Evolutionary conservation across 306 rosid genomes (phyloP).

Genomic region (Quercus suber): DNA sequence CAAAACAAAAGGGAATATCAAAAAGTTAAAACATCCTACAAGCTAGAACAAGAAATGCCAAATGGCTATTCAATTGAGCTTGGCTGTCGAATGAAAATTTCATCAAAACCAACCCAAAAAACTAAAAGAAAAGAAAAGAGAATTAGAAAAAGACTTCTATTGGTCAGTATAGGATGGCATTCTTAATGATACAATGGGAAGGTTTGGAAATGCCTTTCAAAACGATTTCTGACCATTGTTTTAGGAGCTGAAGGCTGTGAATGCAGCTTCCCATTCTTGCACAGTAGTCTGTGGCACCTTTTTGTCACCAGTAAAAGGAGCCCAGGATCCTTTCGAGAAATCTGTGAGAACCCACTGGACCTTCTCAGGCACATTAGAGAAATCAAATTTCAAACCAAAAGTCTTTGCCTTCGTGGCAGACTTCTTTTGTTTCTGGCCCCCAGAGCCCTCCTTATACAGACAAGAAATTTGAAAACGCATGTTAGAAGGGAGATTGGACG

Average conservation of each 20-base stretch:
- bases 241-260: conserved; percentile 26
- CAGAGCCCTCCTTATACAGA: conserved; percentile 24
- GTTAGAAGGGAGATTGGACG: neutral
- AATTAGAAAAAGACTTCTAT: neutral
- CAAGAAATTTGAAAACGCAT: neutral
- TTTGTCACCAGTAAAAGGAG: conserved; percentile 35
- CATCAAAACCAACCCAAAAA: neutral
- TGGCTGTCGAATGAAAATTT: conserved; percentile 2
- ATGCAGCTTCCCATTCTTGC: conserved; percentile 49
- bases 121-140: neutral
- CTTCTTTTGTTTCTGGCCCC: conserved; percentile 32
- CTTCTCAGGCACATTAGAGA: conserved; percentile 39
- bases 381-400: conserved; percentile 36
- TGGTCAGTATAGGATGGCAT: conserved; percentile 16
- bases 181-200: conserved; percentile 1
- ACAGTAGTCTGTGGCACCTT: conserved; percentile 32
- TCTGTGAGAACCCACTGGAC: conserved; percentile 58
- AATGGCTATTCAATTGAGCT: conserved; percentile 4
- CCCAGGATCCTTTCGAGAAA: conserved; percentile 38
- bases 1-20: neutral
- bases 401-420: conserved; percentile 21
- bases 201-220: neutral
- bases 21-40: neutral
- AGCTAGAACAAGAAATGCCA: conserved; percentile 5
- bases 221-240: conserved; percentile 3